Evolutionary conservation across 179 eudicot genomes (phyloP).

Genomic region (Actinidia arguta): DNA sequence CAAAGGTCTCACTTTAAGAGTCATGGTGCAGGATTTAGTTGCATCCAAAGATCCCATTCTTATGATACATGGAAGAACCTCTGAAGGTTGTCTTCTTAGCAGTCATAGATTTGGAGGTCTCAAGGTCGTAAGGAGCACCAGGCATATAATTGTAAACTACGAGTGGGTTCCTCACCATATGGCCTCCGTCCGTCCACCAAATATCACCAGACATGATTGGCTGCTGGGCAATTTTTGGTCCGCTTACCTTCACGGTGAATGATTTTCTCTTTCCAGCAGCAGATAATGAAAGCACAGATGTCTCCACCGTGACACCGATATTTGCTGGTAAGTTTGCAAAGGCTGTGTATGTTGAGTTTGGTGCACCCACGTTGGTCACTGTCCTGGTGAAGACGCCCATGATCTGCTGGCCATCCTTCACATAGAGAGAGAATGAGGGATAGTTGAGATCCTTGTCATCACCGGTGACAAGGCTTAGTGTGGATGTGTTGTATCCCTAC

Average conservation of each 20-base stretch:
- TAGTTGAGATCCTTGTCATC: slow-evolving; percentile 33
- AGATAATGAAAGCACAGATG: slow-evolving; percentile 33
- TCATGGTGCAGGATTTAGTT: too few species aligned
- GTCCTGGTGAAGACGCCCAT: slow-evolving; percentile 11
- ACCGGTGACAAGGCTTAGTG: neutral
- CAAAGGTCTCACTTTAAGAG: too few species aligned
- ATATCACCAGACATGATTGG: slow-evolving; percentile 29
- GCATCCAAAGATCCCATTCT: too few species aligned
- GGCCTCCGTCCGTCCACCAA: slow-evolving; percentile 40
- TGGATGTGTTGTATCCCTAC: neutral
- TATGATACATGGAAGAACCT: too few species aligned
- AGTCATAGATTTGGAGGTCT: too few species aligned
- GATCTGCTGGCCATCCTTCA: neutral
- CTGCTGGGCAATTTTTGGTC: slow-evolving; percentile 17
- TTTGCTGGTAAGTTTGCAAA: too few species aligned
- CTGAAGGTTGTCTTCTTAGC: too few species aligned
- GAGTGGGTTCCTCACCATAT: slow-evolving; percentile 56
- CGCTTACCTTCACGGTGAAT: slow-evolving; percentile 37
- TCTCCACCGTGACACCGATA: slow-evolving; percentile 33
- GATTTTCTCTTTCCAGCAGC: slow-evolving; percentile 24
- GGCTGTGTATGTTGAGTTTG: slow-evolving; percentile 36
- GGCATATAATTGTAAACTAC: slow-evolving; percentile 50
- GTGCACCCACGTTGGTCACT: slow-evolving; percentile 33
- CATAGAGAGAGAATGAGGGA: slow-evolving; percentile 28
- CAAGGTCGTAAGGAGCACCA: too few species aligned